Conservation (phyloP, 441 rosid species). For the Erodium trifolium region DNA sequence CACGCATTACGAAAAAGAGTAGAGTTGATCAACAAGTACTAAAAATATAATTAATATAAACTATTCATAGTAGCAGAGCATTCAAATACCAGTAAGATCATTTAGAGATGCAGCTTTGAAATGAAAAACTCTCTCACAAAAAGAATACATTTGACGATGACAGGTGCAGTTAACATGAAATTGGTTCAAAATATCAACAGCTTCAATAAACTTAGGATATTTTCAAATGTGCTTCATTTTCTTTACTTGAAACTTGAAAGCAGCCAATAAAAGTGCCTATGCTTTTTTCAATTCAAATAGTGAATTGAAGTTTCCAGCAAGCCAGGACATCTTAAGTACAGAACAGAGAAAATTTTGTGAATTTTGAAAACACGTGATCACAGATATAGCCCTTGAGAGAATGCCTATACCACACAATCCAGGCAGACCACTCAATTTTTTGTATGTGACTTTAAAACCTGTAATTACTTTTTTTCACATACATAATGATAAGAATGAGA, state of each 20-base stretch:
- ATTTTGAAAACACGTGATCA: background rate
- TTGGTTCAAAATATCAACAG: constrained; percentile 16
- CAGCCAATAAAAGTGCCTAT: too few relatives aligned
- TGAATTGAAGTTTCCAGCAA: too few relatives aligned
- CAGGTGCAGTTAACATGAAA: constrained; percentile 8
- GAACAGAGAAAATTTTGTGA: background rate
- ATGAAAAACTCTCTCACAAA: background rate
- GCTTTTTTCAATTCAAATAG: too few relatives aligned
- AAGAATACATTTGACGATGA: constrained; percentile 5
- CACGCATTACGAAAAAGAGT: background rate
- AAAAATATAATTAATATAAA: background rate
- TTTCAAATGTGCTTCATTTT: background rate
- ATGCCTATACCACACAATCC: background rate
- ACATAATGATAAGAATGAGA: constrained; percentile 2
- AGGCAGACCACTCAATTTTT: background rate
- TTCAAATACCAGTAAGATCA: background rate
- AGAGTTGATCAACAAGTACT: background rate
- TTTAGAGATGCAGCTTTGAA: background rate
- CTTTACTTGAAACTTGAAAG: too few relatives aligned
- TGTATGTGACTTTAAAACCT: background rate
- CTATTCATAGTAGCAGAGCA: background rate
- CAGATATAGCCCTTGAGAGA: background rate
- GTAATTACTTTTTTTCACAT: background rate
- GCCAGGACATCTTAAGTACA: too few relatives aligned
- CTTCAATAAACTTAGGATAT: constrained; percentile 12